A percentile compares a stretch with the other conserved stretches of the same genome.
These are phyloP conservation scores for Rosellinia necatrix DNA, from an alignment of 2,329 filamentous ascomycete genomes.

Conservation along the genomic window DNA sequence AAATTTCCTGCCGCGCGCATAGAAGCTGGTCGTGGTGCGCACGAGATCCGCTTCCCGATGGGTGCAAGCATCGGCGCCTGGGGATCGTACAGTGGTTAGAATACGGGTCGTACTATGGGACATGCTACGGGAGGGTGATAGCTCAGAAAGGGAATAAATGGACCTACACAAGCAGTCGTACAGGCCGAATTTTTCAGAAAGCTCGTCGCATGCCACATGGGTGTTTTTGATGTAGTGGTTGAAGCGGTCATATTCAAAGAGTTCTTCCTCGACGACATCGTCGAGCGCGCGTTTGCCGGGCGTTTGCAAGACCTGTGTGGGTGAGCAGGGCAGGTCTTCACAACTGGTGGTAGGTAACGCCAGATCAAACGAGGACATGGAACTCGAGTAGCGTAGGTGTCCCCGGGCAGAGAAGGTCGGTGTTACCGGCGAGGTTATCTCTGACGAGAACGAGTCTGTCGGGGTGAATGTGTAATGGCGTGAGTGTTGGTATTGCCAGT, in stretches of 20 bases:
- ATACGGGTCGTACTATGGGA: not conserved
- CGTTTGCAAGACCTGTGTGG: slow-evolving; percentile 45
- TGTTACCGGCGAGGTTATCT: slow-evolving; percentile 70
- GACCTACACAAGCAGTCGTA: slow-evolving; percentile 77
- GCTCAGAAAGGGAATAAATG: not conserved
- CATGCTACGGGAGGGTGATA: no score
- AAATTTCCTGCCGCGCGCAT: slow-evolving; percentile 51
- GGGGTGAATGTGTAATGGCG: slow-evolving; percentile 42
- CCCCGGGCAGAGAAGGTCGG: slow-evolving; percentile 70
- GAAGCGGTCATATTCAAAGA: slow-evolving; percentile 64
- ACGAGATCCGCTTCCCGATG: slow-evolving; percentile 56
- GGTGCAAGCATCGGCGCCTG: slow-evolving; percentile 66
- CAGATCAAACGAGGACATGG: slow-evolving; percentile 76
- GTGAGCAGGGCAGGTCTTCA: slow-evolving; percentile 63
- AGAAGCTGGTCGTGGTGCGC: slow-evolving; percentile 43
- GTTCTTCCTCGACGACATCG: slow-evolving; percentile 86
- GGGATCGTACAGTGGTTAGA: slow-evolving; percentile 1
- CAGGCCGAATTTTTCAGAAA: slow-evolving; percentile 50
- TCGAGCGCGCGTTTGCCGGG: slow-evolving; percentile 71
- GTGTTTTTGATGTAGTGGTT: slow-evolving; percentile 53
- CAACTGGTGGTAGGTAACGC: slow-evolving; percentile 51
- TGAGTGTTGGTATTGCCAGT: slow-evolving; percentile 8
- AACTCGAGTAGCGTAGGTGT: slow-evolving; percentile 72
- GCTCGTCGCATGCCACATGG: slow-evolving; percentile 38
- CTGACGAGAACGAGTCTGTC: slow-evolving; percentile 64